A percentile compares a stretch with the other conserved stretches of the same genome.
phyloP scores from a whole-genome alignment of 495 filamentous ascomycete genomes.

The Podospora pseudopauciseta region DNA sequence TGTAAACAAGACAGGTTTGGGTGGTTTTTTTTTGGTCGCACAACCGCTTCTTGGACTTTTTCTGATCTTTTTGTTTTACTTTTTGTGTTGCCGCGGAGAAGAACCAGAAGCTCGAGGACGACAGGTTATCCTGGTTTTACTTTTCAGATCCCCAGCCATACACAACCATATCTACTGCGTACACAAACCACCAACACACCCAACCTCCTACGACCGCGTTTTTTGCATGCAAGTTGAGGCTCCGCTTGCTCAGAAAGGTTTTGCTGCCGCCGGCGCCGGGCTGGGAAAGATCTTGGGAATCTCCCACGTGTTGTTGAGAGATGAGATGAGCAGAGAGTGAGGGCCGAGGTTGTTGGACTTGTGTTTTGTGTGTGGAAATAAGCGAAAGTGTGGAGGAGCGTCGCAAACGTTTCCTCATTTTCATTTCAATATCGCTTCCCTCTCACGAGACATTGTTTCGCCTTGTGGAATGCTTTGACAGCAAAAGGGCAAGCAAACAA shows the following conservation, averaged over 20 bases:
- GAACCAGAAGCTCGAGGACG: background rate
- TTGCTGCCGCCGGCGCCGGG: background rate
- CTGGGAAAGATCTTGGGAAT: background rate
- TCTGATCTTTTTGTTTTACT: constrained; percentile 1
- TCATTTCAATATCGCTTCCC: background rate
- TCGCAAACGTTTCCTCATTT: background rate
- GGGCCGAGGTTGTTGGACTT: background rate
- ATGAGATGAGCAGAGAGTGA: background rate
- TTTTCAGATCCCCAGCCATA: background rate
- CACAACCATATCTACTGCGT: too few relatives aligned
- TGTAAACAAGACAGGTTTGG: constrained; percentile 6
- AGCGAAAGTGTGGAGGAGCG: background rate
- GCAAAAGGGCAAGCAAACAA: constrained; percentile 4
- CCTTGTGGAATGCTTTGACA: background rate
- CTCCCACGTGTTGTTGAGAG: background rate
- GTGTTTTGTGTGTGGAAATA: background rate
- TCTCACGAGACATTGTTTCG: background rate
- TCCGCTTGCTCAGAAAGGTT: background rate
- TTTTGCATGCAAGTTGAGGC: background rate
- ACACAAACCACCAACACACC: background rate
- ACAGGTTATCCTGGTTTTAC: background rate
- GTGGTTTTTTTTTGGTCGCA: background rate
- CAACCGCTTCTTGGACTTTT: background rate
- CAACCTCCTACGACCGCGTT: constrained; percentile 9
- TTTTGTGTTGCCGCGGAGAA: background rate